A percentile compares a stretch with the other conserved stretches of the same genome.
Conservation (phyloP, 169 alveolate species). For the Plasmodium inui region DNA sequence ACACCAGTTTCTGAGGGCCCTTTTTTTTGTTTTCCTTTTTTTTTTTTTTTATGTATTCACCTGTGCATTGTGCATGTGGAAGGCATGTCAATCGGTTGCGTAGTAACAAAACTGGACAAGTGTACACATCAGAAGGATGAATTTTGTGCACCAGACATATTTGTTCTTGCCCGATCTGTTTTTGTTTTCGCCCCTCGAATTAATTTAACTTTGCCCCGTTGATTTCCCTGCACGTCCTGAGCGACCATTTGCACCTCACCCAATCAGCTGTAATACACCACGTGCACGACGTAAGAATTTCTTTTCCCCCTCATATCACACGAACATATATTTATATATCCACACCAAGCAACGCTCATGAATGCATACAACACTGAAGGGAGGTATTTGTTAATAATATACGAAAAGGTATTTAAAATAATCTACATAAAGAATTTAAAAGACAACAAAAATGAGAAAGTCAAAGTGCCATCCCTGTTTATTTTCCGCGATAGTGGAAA, state of each 20-base stretch:
- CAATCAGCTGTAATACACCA: neutral
- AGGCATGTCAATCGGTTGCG: neutral
- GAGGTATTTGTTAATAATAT: conserved; percentile 61
- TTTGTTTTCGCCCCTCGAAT: neutral
- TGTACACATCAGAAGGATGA: neutral
- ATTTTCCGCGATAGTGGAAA: conserved; percentile 60
- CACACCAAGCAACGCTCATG: conserved; percentile 32
- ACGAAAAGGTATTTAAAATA: conserved; percentile 74
- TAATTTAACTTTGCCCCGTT: neutral
- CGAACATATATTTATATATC: neutral
- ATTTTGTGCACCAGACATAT: neutral
- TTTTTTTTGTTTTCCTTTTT: neutral
- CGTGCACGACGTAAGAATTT: neutral
- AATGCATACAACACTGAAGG: conserved; percentile 73
- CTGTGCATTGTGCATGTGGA: neutral
- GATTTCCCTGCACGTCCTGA: neutral
- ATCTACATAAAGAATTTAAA: conserved; percentile 69
- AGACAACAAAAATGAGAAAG: conserved; percentile 48
- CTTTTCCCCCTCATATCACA: neutral
- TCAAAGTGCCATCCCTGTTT: conserved; percentile 44
- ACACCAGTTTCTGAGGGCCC: neutral
- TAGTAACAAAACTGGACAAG: neutral
- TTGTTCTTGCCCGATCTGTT: neutral
- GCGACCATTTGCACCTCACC: neutral
- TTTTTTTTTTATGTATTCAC: neutral